Conservation (phyloP, 805 yeast genomes). For the Wickerhamomyces hampshirensis region DNA sequence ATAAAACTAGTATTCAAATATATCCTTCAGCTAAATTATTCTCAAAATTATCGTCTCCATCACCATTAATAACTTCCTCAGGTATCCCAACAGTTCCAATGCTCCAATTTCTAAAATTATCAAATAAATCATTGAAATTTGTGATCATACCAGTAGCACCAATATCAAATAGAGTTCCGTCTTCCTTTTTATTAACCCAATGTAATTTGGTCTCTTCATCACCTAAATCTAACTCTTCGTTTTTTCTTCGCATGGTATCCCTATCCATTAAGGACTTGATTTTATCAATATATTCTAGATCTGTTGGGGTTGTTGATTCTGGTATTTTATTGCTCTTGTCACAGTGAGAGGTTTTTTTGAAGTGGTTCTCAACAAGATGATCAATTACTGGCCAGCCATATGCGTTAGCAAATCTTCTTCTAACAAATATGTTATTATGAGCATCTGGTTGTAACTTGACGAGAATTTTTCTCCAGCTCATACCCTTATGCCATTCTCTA, state of each 20-base stretch:
- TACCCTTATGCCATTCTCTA: constrained; percentile 59
- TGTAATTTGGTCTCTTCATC: constrained; percentile 17
- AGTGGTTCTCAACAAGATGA: constrained; percentile 62
- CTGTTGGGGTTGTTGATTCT: constrained; percentile 4
- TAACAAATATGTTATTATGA: constrained; percentile 68
- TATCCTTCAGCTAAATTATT: constrained; percentile 6
- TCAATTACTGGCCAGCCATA: constrained; percentile 83
- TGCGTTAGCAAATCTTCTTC: constrained; percentile 72
- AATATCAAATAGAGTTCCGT: constrained; percentile 37
- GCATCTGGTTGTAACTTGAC: constrained; percentile 70
- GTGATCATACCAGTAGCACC: constrained; percentile 72
- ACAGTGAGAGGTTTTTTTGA: constrained; percentile 22
- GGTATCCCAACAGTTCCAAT: constrained; percentile 5
- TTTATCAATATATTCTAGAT: constrained; percentile 9
- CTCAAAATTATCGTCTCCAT: constrained; percentile 2
- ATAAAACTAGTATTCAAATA: constrained; percentile 1
- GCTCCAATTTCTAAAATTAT: constrained; percentile 34
- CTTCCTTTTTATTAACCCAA: constrained; percentile 46
- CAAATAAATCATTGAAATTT: constrained; percentile 57
- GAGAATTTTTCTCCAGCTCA: constrained; percentile 68
- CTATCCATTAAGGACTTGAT: constrained; percentile 10
- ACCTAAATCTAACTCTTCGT: constrained; percentile 13
- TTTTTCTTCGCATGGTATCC: constrained; percentile 7
- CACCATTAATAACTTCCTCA: constrained; percentile 1
- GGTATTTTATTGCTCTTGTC: not conserved